A percentile compares a stretch with the other conserved stretches of the same genome.
Evolutionary conservation across 345 rosid genomes (phyloP).

Genomic region (Eucalyptus lansdowneana): DNA sequence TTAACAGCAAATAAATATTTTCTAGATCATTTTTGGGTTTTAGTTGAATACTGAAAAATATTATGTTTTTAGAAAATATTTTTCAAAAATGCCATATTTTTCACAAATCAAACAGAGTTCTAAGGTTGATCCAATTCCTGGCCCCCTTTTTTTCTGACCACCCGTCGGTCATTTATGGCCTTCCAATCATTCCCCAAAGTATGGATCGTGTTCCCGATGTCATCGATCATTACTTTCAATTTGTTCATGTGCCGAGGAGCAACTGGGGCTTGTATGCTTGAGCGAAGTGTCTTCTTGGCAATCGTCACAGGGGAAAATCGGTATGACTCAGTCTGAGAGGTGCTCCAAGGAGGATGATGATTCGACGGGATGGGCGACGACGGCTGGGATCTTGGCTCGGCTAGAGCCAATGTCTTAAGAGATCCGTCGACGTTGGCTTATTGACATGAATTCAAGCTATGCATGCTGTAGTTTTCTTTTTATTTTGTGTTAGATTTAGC

Average conservation of each 20-base stretch:
- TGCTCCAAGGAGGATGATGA: neutral
- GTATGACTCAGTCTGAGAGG: neutral
- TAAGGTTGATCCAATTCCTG: fast-evolving
- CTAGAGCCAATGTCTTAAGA: neutral
- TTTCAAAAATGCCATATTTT: fast-evolving
- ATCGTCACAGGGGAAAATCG: fast-evolving
- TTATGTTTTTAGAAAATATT: fast-evolving
- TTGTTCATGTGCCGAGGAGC: neutral
- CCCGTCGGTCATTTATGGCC: neutral
- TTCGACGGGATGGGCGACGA: fast-evolving
- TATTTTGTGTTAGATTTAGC: neutral
- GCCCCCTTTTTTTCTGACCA: neutral
- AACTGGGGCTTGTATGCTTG: neutral
- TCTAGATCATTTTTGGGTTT: too few relatives aligned
- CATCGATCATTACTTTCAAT: neutral
- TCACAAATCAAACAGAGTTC: fast-evolving
- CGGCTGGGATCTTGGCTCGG: neutral
- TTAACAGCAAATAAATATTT: fast-evolving
- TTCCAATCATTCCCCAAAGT: neutral
- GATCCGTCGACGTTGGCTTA: neutral
- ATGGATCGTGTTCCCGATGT: neutral
- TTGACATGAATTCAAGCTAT: neutral
- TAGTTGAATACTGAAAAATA: fast-evolving
- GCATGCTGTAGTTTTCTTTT: neutral
- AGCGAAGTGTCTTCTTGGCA: neutral